Base-by-base conservation (phyloP, 2,329 filamentous ascomycete species). In the Hymenoscyphus repandus region DNA sequence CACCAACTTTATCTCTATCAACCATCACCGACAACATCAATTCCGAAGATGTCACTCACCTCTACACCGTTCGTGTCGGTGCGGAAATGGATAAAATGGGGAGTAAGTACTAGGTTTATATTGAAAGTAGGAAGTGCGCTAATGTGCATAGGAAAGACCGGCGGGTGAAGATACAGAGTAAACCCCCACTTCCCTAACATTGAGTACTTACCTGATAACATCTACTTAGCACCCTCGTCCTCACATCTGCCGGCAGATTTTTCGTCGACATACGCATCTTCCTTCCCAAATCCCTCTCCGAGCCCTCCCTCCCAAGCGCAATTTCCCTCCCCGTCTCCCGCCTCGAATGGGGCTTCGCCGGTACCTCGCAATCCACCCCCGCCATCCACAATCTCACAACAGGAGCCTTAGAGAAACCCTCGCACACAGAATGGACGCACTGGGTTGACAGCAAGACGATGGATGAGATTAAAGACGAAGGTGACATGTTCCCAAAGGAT, bases 271-370 rank as follows among this genome's bases (percentile, higher is more conserved):
- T 65, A 20, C 58, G 65, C 7, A 57, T 66, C 34, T 52, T 54
- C 40, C 60, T 50, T 22, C 33, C 49, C 13, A 53, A 42, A 13
- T 31, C 40, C 17, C 43, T 47, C 6, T 20, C 48, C 13, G 47
- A 53, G 6, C 34, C 48, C 32, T 34, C 41, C 9, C 31, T 49
- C 17, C 46, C 50, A 22, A 27, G 31, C 9, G 49, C 36, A 7
- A 40, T 53, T 13, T 15, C 39, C 22, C 34, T 53, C 20, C 52
- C 58, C 6, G 39, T 47, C 5, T 48, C 45, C 9, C 53, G 64
- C 22, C 52, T 61, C 5, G 58, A 67, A 54, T 67, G 64, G 64
- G 65, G 57, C 2, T 67, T 67, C 41, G 51, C 57, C 11, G 58
- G 57, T 0, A 62, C 51, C 3, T 48, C 54, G 3, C 22, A 32